Evolutionary conservation across 345 rosid genomes (phyloP).

Genomic region (Moricandia arvensis): DNA sequence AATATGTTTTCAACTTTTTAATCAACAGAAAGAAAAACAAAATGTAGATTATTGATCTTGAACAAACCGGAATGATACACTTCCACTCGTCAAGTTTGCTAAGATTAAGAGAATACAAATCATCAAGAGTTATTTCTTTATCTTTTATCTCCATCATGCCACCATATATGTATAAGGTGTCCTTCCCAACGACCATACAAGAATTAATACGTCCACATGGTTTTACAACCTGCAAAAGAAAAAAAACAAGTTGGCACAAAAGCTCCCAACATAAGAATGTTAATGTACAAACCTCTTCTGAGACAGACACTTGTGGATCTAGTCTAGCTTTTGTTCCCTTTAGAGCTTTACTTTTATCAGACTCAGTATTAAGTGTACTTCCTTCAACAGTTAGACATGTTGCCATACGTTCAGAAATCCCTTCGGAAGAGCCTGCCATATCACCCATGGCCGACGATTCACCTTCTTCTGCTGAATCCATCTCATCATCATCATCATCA

Average conservation of each 20-base stretch:
- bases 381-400: conserved; percentile 42
- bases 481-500: conserved; percentile 39
- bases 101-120: conserved; percentile 87
- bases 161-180: conserved; percentile 83
- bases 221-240: conserved; percentile 63
- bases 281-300: conserved; percentile 64
- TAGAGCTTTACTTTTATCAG: conserved; percentile 42
- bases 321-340: conserved; percentile 42
- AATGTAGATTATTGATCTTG: conserved; percentile 27
- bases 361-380: conserved; percentile 34
- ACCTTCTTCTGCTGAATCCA: conserved; percentile 42
- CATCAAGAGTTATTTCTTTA: conserved; percentile 86
- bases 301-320: conserved; percentile 50
- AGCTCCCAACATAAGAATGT: background rate
- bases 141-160: conserved; percentile 99
- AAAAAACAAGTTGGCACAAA: conserved; percentile 24
- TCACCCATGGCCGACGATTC: conserved; percentile 36
- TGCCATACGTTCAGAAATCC: conserved; percentile 51
- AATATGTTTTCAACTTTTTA: background rate
- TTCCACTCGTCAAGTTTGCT: conserved; percentile 99
- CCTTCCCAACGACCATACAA: conserved; percentile 88
- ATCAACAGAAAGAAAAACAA: background rate
- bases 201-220: conserved; percentile 98
- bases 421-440: conserved; percentile 49
- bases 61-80: conserved; percentile 89